Base-by-base conservation (phyloP, 2,329 filamentous ascomycete genomes). In the Diaporthe sp. region DNA sequence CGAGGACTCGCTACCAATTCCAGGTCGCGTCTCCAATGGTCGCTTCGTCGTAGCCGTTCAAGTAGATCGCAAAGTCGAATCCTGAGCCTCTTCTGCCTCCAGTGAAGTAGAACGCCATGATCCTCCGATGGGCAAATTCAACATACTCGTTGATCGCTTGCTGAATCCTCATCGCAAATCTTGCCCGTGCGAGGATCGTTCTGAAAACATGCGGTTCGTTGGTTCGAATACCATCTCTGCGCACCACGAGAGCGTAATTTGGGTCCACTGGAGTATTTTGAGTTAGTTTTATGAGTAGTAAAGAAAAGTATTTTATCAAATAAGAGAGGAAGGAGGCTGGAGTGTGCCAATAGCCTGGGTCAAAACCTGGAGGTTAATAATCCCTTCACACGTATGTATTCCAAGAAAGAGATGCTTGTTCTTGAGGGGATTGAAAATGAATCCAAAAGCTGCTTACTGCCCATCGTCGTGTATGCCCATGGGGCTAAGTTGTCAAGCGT, bases 1-100 rank as follows among this genome's bases (percentile, higher is more conserved):
- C 44, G 28, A 46, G 61, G 42, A 17, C 10, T 49, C 42, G 49
- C 19, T 17, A 2, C 61, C 28, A 62, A 10, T 19, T 19, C 59
- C 59, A 62, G 19, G 59, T 62, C 8, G 39, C 39, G 19, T 62
- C 59, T 62, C 59, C 59, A 62, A 62, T 25, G 42, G 59, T 62
- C 5, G n/a, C n/a, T 15, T 25, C 39, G 17, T 62, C 8, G 25
- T 62, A 67, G 3, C 61, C 61, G 17, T 67, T 19, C 10, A 67
- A 67, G 17, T 67, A 67, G 5, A 67, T 67, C 6, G 44, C 44
- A 22, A 49, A 49, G 10, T 67, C 42, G 2, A 49, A n/a, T 8
- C 61, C 61, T 4, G 8, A 2, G 5, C 4, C 9, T 10, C 9
- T 28, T 17, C 13, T 4, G 8, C 51, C 51, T 0, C 8, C 6